phyloP scores from a whole-genome alignment of 306 rosid genomes.

The Comarum palustre region DNA sequence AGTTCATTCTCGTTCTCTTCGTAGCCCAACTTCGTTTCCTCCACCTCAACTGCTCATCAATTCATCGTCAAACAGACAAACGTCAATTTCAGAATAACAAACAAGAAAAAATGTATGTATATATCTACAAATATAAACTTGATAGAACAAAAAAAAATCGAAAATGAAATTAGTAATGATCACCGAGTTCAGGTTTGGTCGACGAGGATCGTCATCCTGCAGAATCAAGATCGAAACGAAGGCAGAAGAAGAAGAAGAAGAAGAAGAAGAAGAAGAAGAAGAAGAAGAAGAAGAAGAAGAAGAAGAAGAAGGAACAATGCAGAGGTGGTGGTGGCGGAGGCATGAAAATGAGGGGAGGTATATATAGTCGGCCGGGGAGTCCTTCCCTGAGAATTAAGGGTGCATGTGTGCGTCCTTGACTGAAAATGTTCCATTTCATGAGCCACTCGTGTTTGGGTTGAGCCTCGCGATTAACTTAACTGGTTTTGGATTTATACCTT shows the following conservation, averaged over 20 bases:
- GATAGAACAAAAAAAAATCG: background rate
- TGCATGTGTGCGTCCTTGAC: too few relatives aligned
- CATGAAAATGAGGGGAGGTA: slow-evolving; percentile 10
- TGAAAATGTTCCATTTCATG: background rate
- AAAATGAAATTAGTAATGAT: background rate
- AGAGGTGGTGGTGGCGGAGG: background rate
- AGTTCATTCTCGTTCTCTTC: slow-evolving; percentile 49
- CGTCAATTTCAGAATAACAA: background rate
- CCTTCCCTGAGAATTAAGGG: slow-evolving; percentile 84
- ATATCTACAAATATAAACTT: background rate
- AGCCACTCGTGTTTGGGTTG: too few relatives aligned
- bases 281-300: too few relatives aligned
- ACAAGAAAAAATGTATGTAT: background rate
- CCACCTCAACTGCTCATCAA: slow-evolving; percentile 34
- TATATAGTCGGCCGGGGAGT: slow-evolving; percentile 69
- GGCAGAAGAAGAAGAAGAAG: background rate
- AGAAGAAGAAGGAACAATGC: background rate
- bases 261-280: too few relatives aligned
- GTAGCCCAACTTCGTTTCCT: slow-evolving; percentile 29
- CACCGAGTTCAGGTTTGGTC: slow-evolving; percentile 42
- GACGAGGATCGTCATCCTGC: slow-evolving; percentile 52
- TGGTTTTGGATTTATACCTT: too few relatives aligned
- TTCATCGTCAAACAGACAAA: background rate
- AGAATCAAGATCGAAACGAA: background rate
- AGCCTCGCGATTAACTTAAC: too few relatives aligned